Percentiles rank a stretch among this genome's conserved stretches.
Conservation (phyloP, 2,329 filamentous ascomycete genomes). For the Anisogramma anomala region DNA sequence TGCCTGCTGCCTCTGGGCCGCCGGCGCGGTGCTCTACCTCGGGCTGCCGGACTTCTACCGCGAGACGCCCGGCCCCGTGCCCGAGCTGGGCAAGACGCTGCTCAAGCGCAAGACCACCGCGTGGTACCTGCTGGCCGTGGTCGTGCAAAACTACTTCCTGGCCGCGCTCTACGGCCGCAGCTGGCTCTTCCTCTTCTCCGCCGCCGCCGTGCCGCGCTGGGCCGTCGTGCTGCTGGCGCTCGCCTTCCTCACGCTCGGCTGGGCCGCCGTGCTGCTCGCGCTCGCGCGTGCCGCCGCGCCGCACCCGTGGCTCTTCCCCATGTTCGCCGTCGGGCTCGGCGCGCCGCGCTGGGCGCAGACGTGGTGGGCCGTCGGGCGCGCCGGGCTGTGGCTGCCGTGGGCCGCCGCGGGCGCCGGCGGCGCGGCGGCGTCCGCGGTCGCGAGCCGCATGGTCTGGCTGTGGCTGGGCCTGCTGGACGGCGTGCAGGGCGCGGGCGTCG, state of each 20-base stretch:
- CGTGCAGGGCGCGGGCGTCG: conserved; percentile 54
- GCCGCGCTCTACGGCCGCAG: conserved; percentile 55
- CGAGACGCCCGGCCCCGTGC: conserved; percentile 50
- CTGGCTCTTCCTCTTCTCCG: conserved; percentile 53
- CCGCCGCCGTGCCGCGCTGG: conserved; percentile 43
- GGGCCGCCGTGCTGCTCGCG: conserved; percentile 39
- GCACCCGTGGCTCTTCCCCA: conserved; percentile 55
- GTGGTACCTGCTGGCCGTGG: conserved; percentile 54
- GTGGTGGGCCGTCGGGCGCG: conserved; percentile 50
- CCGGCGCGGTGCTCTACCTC: conserved; percentile 43
- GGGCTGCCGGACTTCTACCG: conserved; percentile 59
- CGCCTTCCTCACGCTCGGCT: conserved; percentile 43
- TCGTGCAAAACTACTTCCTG: conserved; percentile 57
- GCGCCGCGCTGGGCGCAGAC: conserved; percentile 58
- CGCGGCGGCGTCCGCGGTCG: conserved; percentile 39
- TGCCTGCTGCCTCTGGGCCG: conserved; percentile 42
- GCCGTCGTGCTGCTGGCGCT: conserved; percentile 44
- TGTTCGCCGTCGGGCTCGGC: conserved; percentile 55
- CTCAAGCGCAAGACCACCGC: conserved; percentile 52
- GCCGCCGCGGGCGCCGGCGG: conserved; percentile 49
- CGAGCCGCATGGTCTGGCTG: conserved; percentile 49
- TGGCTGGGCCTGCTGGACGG: conserved; percentile 57
- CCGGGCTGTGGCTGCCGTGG: conserved; percentile 53
- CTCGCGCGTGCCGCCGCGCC: conserved; percentile 45
- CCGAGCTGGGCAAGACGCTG: conserved; percentile 52